Base-by-base conservation (phyloP, 1,139 yeast genomes). In the Candida sanyaensis region DNA sequence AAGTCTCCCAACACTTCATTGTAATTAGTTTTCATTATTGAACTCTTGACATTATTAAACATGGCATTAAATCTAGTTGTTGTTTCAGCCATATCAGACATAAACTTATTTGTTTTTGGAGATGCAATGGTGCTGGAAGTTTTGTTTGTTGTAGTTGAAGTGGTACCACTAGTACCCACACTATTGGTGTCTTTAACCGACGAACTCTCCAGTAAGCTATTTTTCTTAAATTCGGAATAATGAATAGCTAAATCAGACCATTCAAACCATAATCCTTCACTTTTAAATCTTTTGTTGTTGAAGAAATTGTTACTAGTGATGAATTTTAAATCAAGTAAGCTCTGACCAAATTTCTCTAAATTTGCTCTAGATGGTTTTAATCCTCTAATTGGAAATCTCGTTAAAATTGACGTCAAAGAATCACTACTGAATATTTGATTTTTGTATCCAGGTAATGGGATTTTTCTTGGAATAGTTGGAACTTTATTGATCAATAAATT, bases 181-280 rank as follows among this genome's bases (percentile, higher is more conserved):
- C 28, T 42, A n/a, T 28, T 36, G 1, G 33, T 23, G 3, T 41
- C 38, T 32, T 40, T 41, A 6, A 28, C 29, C 2, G 52, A 44
- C 1, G 52, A 41, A 3, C 45, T 33, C 29, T 31, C 45, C 37
- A 42, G 46, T 7, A 26, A 21, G 13, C 24, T 17, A 5, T 3
- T 24, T 31, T 24, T 31, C 36, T 11, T 45, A 44, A 51, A 60
- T 12, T 55, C 55, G 6, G 67, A 58, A 4, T 62, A 57, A 33
- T 49, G 60, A 4, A 56, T 36, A 6, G 77, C 72, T 39, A 66
- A 53, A 12, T 71, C 77, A 2, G 77, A 61, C 80, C 80, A 75
- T 54, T 75, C 80, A 49, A 73, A 73, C 79, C 79, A 75, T 71
- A 73, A 66, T 1, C 71, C 72, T 51, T 73, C 78, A 52, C 77